Base-by-base conservation (phyloP, 2,329 filamentous ascomycete species). In the Ascochyta clinopodiicola region DNA sequence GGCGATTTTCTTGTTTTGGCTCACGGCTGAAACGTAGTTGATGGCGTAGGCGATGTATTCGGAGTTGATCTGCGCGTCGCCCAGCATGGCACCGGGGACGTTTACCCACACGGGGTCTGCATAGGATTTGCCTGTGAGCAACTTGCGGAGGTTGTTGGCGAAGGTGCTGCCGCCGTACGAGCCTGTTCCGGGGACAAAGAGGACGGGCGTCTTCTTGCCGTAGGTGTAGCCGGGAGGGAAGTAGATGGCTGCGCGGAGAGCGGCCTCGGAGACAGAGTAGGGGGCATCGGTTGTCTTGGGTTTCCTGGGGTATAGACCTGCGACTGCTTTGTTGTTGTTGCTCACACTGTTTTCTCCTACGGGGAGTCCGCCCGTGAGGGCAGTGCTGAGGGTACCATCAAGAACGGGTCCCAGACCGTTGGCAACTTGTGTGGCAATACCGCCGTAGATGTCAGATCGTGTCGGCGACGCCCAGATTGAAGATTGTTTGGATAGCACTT, bases 1-100 rank as follows among this genome's bases (percentile, higher is more conserved):
- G 17, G 58, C 60, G 10, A 66, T 56, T n/a, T 61, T 57, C 34
- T 32, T 46, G 34, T 44, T 53, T 9, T 51, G 35, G 17, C 75
- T 72, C 6, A 82, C 71, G 15, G 66, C 59, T 21, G 72, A 66
- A 53, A 85, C 77, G 70, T 86, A 86, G 71, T 86, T 83, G 56
- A 86, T 81, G 5, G 83, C 82, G 66, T 86, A 85, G 3, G 82
- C 81, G 35, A 84, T 78, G 60, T 82, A 85, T 66, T 86, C 83
- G 4, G 81, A 71, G 60, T 82, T 85, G 25, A 72, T 58, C 60
- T 85, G 83, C 0, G 76, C 77, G 53, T 86, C 82, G 21, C 60
- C 70, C 9, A 84, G 72, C 34, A 81, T 74, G 35, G 75, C 73
- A 1, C 71, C 70, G 0, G 84, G 82, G 13, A 86, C 76, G 61